Conservation (phyloP, 768 basidiomycete genomes). For the Erythrobasidium yunnanense region DNA sequence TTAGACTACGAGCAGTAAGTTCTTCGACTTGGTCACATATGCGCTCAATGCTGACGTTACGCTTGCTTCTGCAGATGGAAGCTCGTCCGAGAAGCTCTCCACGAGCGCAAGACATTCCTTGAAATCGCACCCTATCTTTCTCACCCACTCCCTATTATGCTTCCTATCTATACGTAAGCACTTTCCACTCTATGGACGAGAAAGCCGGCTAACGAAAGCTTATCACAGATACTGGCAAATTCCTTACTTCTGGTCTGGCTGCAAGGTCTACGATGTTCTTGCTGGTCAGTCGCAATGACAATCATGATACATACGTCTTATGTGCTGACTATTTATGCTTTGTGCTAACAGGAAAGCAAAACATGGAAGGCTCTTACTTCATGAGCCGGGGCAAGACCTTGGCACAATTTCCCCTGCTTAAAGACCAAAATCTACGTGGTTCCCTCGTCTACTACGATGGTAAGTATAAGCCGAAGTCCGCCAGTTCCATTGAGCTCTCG, state of each 20-base stretch:
- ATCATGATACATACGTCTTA: not conserved
- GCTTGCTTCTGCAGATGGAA: slow-evolving; percentile 47
- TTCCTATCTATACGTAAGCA: slow-evolving; percentile 87
- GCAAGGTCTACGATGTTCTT: slow-evolving; percentile 89
- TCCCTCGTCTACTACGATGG: slow-evolving; percentile 97
- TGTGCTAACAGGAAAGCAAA: slow-evolving; percentile 48
- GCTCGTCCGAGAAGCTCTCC: slow-evolving; percentile 85
- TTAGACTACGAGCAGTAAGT: slow-evolving; percentile 85
- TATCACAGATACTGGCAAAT: slow-evolving; percentile 75
- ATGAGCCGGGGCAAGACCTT: slow-evolving; percentile 90
- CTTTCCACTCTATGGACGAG: slow-evolving; percentile 15
- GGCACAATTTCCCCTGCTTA: slow-evolving; percentile 93
- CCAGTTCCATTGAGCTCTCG: not conserved
- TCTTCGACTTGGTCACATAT: not conserved
- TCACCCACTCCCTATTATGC: slow-evolving; percentile 88
- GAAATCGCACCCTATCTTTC: slow-evolving; percentile 91
- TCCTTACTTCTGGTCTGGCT: slow-evolving; percentile 89
- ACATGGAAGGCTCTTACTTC: slow-evolving; percentile 89
- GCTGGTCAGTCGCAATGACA: slow-evolving; percentile 57
- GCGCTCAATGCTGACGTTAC: not conserved
- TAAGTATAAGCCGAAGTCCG: slow-evolving; percentile 38
- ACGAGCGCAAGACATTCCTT: slow-evolving; percentile 84
- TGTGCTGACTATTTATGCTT: not conserved
- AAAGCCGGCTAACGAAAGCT: not conserved
- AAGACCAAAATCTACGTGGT: slow-evolving; percentile 78